Percentiles rank a stretch among this genome's conserved stretches.
These are phyloP conservation scores for Capsicum rhomboideum DNA, from an alignment of 257 asterid species.

Conservation along the genomic window DNA sequence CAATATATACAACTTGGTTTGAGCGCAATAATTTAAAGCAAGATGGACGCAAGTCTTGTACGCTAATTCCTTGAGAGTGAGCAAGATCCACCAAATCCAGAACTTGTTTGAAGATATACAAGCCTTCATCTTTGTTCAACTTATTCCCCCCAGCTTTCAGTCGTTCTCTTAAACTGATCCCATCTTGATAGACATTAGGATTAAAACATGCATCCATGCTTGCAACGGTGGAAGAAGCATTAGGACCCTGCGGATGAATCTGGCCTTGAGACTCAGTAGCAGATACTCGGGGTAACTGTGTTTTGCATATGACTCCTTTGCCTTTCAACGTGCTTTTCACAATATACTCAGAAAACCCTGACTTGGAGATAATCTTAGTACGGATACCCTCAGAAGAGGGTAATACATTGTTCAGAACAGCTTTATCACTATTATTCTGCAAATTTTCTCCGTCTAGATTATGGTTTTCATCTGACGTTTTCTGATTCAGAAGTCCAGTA, in stretches of 20 bases:
- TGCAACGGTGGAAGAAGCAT: slow-evolving; percentile 19
- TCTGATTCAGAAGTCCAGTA: slow-evolving; percentile 40
- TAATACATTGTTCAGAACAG: slow-evolving; percentile 24
- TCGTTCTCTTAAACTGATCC: slow-evolving; percentile 70
- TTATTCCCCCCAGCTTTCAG: slow-evolving; percentile 43
- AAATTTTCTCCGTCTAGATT: slow-evolving; percentile 24
- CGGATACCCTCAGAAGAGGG: slow-evolving; percentile 61
- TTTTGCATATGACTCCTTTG: slow-evolving; percentile 62
- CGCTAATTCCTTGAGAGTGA: slow-evolving; percentile 58
- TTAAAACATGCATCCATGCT: slow-evolving; percentile 22
- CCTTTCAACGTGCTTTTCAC: slow-evolving; percentile 66
- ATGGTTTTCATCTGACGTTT: slow-evolving; percentile 10
- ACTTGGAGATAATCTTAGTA: slow-evolving; percentile 69
- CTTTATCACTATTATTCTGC: slow-evolving; percentile 28
- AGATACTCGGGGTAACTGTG: slow-evolving; percentile 32
- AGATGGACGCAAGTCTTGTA: slow-evolving; percentile 71
- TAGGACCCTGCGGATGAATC: slow-evolving; percentile 24
- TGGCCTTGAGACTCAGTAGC: slow-evolving; percentile 19
- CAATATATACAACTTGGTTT: slow-evolving; percentile 44
- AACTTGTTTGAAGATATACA: slow-evolving; percentile 67
- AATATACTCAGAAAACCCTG: slow-evolving; percentile 76
- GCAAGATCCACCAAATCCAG: slow-evolving; percentile 65
- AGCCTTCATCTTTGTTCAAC: slow-evolving; percentile 48
- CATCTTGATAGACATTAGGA: slow-evolving; percentile 29
- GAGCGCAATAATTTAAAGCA: slow-evolving; percentile 58